These are phyloP conservation scores for Plicaturopsis crispa DNA, from an alignment of 768 basidiomycete species.

Conservation along the genomic window DNA sequence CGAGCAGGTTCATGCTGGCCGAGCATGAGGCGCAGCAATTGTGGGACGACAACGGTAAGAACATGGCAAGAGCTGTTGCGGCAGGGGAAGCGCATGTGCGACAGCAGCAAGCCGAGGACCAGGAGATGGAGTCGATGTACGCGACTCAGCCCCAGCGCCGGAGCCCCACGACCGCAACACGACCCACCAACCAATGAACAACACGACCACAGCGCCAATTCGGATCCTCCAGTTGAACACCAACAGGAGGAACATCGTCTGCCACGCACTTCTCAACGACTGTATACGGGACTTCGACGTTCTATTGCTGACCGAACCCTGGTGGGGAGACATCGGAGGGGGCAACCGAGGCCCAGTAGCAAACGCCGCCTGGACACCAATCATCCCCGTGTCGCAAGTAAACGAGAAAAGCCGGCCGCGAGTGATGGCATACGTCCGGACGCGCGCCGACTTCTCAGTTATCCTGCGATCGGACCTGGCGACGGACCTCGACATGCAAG, in stretches of 20 bases:
- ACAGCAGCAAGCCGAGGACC: neutral
- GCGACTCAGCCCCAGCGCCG: no score
- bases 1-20: neutral
- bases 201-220: conserved; percentile 7
- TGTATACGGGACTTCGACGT: conserved; percentile 4
- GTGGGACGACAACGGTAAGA: neutral
- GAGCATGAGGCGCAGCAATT: neutral
- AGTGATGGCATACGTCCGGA: conserved; percentile 3
- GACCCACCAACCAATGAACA: no score
- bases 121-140: no score
- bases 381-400: neutral
- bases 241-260: conserved; percentile 2
- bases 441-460: conserved; percentile 5
- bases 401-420: neutral
- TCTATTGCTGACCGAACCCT: conserved; percentile 6
- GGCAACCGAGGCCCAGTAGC: neutral
- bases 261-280: conserved; percentile 5
- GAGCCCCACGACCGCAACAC: no score
- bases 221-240: conserved; percentile 4
- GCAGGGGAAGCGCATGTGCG: no score
- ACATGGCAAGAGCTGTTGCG: neutral
- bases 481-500: conserved; percentile 7
- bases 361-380: neutral
- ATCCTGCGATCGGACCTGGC: conserved; percentile 6
- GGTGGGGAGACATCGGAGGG: conserved; percentile 8